A percentile compares a stretch with the other conserved stretches of the same genome.
Conservation (phyloP, 73 alveolate species). For the Tetrahymena borealis region DNA sequence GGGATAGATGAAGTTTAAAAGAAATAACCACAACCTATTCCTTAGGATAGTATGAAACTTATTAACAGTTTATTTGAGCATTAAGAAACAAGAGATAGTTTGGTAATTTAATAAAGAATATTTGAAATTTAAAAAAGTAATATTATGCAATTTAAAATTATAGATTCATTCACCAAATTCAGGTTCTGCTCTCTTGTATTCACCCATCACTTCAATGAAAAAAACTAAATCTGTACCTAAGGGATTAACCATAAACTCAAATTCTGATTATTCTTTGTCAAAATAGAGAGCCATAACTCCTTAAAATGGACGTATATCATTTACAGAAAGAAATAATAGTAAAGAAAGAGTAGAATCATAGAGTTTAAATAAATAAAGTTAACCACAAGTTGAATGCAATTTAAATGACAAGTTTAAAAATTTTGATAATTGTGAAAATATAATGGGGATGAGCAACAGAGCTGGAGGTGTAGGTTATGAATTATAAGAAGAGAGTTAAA, state of each 20-base stretch:
- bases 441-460: background rate
- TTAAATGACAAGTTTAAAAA: background rate
- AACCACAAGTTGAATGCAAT: background rate
- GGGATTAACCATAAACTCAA: background rate
- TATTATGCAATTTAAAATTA: no score
- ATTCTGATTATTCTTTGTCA: background rate
- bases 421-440: background rate
- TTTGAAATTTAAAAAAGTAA: background rate
- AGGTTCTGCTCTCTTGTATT: background rate
- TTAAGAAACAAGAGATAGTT: background rate
- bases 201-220: background rate
- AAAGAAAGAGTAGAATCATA: background rate
- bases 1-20: background rate
- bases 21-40: background rate
- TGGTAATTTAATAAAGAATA: background rate
- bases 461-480: background rate
- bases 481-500: background rate
- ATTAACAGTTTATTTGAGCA: background rate
- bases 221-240: background rate
- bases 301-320: background rate
- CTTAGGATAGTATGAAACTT: background rate
- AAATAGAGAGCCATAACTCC: background rate
- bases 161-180: background rate
- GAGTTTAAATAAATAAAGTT: background rate
- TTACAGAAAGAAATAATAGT: background rate